phyloP scores from a whole-genome alignment of 176 grass and related monocot species.

The Puccinellia tenuiflora region DNA sequence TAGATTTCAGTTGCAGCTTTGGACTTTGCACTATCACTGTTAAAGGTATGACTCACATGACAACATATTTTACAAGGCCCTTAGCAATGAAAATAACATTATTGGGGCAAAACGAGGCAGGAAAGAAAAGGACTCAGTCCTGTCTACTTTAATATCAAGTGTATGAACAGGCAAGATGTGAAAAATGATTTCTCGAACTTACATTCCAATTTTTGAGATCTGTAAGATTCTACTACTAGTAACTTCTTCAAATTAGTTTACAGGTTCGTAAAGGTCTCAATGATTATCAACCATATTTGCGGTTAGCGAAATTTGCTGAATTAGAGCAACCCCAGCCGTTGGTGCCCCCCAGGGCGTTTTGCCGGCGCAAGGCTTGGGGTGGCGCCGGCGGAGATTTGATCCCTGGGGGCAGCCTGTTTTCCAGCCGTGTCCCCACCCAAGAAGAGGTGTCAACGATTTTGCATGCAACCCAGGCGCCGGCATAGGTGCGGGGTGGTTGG shows the following conservation, averaged over 20 bases:
- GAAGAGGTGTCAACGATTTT: too few relatives aligned
- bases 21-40: background rate
- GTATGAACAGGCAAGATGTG: background rate
- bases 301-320: background rate
- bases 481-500: too few relatives aligned
- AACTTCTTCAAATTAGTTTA: background rate
- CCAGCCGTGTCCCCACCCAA: too few relatives aligned
- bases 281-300: background rate
- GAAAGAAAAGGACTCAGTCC: background rate
- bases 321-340: too few relatives aligned
- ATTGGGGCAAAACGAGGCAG: background rate
- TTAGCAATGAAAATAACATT: background rate
- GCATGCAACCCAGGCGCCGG: too few relatives aligned
- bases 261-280: background rate
- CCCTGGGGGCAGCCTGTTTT: too few relatives aligned
- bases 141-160: background rate
- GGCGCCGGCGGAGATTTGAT: too few relatives aligned
- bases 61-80: background rate
- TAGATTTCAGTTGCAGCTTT: conserved; percentile 10
- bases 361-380: too few relatives aligned
- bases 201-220: background rate
- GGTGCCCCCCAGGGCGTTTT: too few relatives aligned
- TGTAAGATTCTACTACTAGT: background rate
- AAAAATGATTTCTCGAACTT: background rate
- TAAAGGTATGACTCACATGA: background rate